phyloP scores from a whole-genome alignment of 306 rosid species.

The Prinsepia uniflora region DNA sequence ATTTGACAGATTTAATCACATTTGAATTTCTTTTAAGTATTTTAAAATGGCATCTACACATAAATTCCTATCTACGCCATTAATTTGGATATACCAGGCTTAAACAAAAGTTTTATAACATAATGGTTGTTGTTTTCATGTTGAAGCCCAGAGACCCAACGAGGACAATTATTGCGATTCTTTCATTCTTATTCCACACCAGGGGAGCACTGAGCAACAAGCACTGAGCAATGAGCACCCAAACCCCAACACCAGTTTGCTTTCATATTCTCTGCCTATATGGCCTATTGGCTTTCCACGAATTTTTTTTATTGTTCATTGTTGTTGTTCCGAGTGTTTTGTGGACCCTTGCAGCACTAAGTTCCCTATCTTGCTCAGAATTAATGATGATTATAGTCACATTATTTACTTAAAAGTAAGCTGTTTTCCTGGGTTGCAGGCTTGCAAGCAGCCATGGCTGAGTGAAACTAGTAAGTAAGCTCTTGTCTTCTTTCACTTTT shows the following conservation, averaged over 20 bases:
- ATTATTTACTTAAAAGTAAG: not conserved
- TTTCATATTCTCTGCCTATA: conserved; percentile 34
- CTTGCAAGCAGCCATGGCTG: conserved; percentile 20
- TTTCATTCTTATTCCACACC: conserved; percentile 50
- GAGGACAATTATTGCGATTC: conserved; percentile 53
- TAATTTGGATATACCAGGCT: too few species aligned
- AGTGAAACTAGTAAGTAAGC: conserved; percentile 25
- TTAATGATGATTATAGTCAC: not conserved
- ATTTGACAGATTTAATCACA: too few species aligned
- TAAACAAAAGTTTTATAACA: not conserved
- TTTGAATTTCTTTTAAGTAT: too few species aligned
- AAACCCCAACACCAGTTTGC: conserved; percentile 14
- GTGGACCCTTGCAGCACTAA: conserved; percentile 56
- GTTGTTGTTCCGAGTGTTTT: conserved; percentile 18
- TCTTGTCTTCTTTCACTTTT: not conserved
- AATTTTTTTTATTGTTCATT: conserved; percentile 18
- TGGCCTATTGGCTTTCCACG: conserved; percentile 21
- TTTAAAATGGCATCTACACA: too few species aligned
- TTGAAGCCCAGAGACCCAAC: not conserved
- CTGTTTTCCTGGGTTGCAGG: conserved; percentile 18
- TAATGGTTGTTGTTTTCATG: conserved; percentile 6
- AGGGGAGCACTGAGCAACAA: too few species aligned
- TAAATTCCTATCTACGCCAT: too few species aligned
- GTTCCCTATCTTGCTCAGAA: conserved; percentile 29
- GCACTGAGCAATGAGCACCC: too few species aligned